Conservation (phyloP, 2,329 filamentous ascomycete genomes). For the Sphaerulina musiva region DNA sequence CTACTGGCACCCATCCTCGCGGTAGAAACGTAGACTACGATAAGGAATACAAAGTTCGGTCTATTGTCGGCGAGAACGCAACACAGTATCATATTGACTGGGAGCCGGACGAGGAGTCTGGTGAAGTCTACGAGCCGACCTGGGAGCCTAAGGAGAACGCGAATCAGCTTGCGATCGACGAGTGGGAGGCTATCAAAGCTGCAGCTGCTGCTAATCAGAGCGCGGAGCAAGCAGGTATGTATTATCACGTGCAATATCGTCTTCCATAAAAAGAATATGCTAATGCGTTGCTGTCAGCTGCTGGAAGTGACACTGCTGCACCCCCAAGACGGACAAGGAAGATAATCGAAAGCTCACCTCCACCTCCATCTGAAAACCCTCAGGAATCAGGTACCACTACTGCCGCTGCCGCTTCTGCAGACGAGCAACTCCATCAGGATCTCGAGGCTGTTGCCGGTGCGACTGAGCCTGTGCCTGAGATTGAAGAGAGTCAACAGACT, state of each 20-base stretch:
- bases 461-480: conserved; percentile 19
- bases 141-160: conserved; percentile 46
- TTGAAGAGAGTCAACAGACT: conserved; percentile 23
- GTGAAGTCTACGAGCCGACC: conserved; percentile 42
- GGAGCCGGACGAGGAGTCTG: conserved; percentile 48
- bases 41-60: conserved; percentile 24
- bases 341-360: conserved; percentile 23
- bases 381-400: not conserved
- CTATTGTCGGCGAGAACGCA: conserved; percentile 32
- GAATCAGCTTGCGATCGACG: conserved; percentile 32
- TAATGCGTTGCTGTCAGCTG: not conserved
- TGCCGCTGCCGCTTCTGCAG: not conserved
- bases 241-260: not conserved
- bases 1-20: conserved; percentile 21
- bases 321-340: conserved; percentile 1
- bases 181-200: conserved; percentile 33
- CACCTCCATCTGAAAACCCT: not conserved
- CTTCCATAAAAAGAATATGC: not conserved
- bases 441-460: not conserved
- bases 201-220: not conserved
- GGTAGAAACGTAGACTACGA: conserved; percentile 24
- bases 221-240: not conserved
- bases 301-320: not conserved
- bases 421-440: not conserved
- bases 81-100: conserved; percentile 52